These are phyloP conservation scores for Thymus quinquecostatus DNA, from an alignment of 257 asterid species.

Conservation along the genomic window DNA sequence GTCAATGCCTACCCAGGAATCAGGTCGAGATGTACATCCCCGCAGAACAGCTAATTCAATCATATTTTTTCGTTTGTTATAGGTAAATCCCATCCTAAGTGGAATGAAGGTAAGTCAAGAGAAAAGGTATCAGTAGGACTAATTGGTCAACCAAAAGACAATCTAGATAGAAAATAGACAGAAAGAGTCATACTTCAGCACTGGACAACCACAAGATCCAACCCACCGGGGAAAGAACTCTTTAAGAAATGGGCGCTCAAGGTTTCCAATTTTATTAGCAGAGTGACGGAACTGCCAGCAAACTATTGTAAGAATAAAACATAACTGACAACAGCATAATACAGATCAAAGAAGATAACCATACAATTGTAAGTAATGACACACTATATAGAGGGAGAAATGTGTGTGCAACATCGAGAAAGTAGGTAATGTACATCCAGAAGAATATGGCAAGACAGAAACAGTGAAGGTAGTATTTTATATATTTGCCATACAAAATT, in stretches of 20 bases:
- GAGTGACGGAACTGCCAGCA: conserved; percentile 91
- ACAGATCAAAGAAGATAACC: neutral
- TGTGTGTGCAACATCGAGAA: neutral
- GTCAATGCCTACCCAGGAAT: conserved; percentile 52
- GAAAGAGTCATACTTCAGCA: conserved; percentile 70
- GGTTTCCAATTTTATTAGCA: conserved; percentile 96
- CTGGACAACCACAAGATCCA: conserved; percentile 98
- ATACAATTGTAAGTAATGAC: neutral
- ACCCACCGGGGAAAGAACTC: conserved; percentile 99
- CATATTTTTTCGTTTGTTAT: conserved; percentile 95
- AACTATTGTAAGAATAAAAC: conserved; percentile 26
- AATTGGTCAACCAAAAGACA: conserved; percentile 33
- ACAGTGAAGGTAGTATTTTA: conserved; percentile 3
- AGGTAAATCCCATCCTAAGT: conserved; percentile 92
- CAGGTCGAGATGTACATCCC: conserved; percentile 89
- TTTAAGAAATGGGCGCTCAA: conserved; percentile 98
- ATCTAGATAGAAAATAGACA: conserved; percentile 34
- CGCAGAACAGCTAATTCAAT: conserved; percentile 86
- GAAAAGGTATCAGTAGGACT: conserved; percentile 40
- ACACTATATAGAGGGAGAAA: neutral
- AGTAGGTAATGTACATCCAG: neutral
- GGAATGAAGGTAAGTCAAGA: conserved; percentile 35
- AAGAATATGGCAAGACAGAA: neutral
- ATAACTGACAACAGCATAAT: conserved; percentile 25
- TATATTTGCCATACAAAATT: neutral